Evolutionary conservation across 208 protist genomes (phyloP).

Genomic region (Leptomonas pyrrhocoris): DNA sequence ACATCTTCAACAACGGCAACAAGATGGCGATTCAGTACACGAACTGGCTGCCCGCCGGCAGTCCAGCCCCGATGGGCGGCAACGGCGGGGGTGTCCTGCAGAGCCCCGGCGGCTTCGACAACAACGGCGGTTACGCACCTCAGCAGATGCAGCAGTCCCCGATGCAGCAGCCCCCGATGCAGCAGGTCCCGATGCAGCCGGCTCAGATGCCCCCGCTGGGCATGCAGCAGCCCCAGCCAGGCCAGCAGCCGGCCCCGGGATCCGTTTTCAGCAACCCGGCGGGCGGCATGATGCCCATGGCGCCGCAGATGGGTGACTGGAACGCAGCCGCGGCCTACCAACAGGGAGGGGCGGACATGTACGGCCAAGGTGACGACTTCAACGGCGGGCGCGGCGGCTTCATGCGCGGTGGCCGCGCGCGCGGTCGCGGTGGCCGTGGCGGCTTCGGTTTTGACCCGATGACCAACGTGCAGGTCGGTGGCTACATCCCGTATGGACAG

Average conservation of each 20-base stretch:
- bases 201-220: background rate
- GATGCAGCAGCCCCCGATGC: conserved; percentile 8
- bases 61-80: conserved; percentile 17
- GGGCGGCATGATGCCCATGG: conserved; percentile 25
- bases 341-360: conserved; percentile 24
- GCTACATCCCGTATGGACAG: conserved; percentile 20
- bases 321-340: conserved; percentile 26
- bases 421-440: conserved; percentile 36
- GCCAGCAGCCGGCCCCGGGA: conserved; percentile 9
- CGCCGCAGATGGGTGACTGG: conserved; percentile 32
- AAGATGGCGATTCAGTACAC: conserved; percentile 84
- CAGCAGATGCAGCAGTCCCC: conserved; percentile 15
- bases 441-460: conserved; percentile 53
- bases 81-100: conserved; percentile 30
- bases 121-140: conserved; percentile 9
- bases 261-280: conserved; percentile 36
- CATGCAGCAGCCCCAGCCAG: conserved; percentile 12
- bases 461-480: conserved; percentile 6
- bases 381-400: conserved; percentile 22
- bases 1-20: conserved; percentile 91
- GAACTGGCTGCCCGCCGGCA: conserved; percentile 37
- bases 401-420: conserved; percentile 33
- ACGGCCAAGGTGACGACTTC: conserved; percentile 28
- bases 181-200: conserved; percentile 12
- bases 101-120: conserved; percentile 19